Base-by-base conservation (phyloP, 2,329 filamentous ascomycete genomes). In the Penicillium thymicola region DNA sequence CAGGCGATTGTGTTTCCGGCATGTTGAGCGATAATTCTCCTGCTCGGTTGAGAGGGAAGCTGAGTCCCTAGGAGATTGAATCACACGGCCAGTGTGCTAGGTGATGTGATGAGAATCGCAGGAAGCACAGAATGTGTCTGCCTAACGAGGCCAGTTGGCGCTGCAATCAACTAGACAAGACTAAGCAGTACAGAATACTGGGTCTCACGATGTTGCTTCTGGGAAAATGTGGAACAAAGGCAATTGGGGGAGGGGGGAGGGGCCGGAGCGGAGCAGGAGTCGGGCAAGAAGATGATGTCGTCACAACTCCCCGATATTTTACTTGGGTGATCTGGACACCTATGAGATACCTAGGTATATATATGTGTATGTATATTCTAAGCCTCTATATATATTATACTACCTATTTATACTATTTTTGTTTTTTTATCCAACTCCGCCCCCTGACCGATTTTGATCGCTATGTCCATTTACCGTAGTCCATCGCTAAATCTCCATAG, bases 111-210 rank as follows among this genome's bases (percentile, higher is more conserved):
- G 10, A n/a, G 2, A 41, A 25, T n/a, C 16, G 11, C 36, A 8
- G 21, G 25, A 43, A 46, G 51, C 54, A 55, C 30, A 51, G 42
- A 36, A 56, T 65, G 61, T 61, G 68, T 71, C 69, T 71, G 69
- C 69, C 70, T 72, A 66, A 37, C 23, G 37, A 47, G 46, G 66
- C 64, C 60, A 44, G 66, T 64, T 61, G 55, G 51, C 50, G 59
- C 60, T 54, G 57, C 58, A 60, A 61, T 59, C 54, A 57, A 62
- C 53, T 25, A 42, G 42, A 21, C 49, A 48, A 30, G 52, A 55
- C 61, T 42, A 32, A 10, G 23, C 8, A 51, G 44, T 44, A 2
- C 8, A n/a, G 43, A 30, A 32, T 27, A 28, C 23, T 18, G 18
- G 47, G 41, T 38, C 38, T 55, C 28, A 34, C 16, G 25, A 21